A percentile compares a stretch with the other conserved stretches of the same genome.
phyloP scores from a whole-genome alignment of 2,329 filamentous ascomycete genomes.

The Cladosporium sp. region DNA sequence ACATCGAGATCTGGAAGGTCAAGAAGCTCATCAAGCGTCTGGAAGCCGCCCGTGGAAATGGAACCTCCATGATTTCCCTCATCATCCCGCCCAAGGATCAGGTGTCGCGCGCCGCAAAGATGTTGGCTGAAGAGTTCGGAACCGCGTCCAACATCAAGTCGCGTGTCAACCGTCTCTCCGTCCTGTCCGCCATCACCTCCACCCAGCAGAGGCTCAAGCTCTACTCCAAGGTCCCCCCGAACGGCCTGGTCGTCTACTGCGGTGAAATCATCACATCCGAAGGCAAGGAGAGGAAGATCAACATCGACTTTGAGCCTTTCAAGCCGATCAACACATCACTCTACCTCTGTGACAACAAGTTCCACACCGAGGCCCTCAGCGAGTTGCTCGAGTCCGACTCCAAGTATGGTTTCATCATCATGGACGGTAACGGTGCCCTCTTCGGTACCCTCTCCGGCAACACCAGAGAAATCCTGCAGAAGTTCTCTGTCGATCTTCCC shows the following conservation, averaged over 20 bases:
- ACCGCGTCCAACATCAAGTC: conserved; percentile 99
- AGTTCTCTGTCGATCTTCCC: conserved; percentile 96
- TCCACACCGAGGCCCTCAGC: conserved; percentile 95
- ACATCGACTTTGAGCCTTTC: conserved; percentile 99
- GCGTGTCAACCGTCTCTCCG: conserved; percentile 96
- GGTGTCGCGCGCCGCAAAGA: conserved; percentile 92
- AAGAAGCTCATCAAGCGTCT: conserved; percentile 99
- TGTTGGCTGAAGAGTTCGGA: conserved; percentile 91
- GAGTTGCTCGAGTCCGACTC: conserved; percentile 98
- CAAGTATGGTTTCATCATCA: conserved; percentile 99
- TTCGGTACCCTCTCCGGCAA: conserved; percentile 97
- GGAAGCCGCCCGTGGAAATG: conserved; percentile 94
- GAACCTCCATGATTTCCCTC: conserved; percentile 98
- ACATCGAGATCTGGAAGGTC: conserved; percentile 93
- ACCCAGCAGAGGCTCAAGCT: conserved; percentile 99
- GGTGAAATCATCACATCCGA: conserved; percentile 99
- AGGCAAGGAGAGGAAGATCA: conserved; percentile 99
- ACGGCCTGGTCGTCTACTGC: conserved; percentile 97
- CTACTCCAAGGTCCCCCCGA: conserved; percentile 97
- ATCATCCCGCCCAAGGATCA: conserved; percentile 99
- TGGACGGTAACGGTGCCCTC: conserved; percentile 98
- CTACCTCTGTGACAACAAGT: conserved; percentile 99
- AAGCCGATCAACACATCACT: conserved; percentile 99
- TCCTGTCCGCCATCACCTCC: conserved; percentile 96
- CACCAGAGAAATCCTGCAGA: conserved; percentile 94